Evolutionary conservation across 257 asterid genomes (phyloP), one percentile per base, ranked within the genome.

Genomic region (Fraxinus excelsior): DNA sequence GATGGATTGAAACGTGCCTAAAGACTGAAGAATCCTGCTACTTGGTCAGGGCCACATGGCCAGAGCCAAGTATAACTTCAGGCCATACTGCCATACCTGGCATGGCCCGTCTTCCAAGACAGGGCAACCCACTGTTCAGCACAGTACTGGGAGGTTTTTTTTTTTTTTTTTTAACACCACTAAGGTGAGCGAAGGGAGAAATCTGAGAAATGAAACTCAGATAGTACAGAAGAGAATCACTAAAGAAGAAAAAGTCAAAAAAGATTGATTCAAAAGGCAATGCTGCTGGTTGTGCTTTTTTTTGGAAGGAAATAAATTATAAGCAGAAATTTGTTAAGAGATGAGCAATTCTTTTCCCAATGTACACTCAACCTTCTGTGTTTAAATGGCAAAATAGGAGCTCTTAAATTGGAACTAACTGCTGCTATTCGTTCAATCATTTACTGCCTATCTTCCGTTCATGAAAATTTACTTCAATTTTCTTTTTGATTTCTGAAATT

Each of bases 351-450:
- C 71, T 58, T 42, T 13, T 73, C 65, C 67, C 79, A 74, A 76
- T 73, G 19, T 66, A 35, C 81, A 81, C 82, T 79, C 89, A 77
- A 83, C 78, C 76, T 34, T 56, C 21, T 73, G 26, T 26, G 14
- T 32, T 53, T 56, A 73, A 26, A 73, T 31, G 46, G 7, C 18
- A 38, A 60, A 58, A n/a, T 25, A 37, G 28, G 8, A 71, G 35
- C 10, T 37, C 23, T 51, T 51, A 51, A 51, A 51, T 42, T 56
- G 26, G 26, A 56, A 53, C 9, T n/a, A 53, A 53, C 64, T 53
- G 64, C 64, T 7, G 10, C 28, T 8, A 56, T 56, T n/a, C 65
- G 7, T 56, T 56, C 21, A 26, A 62, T 58, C 13, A 58, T 58
- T 58, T 58, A 58, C 18, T 25, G 34, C 32, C 16, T 32, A 16